These are phyloP conservation scores for Acanthamoeba royreba DNA, from an alignment of 208 protist genomes.

Conservation along the genomic window DNA sequence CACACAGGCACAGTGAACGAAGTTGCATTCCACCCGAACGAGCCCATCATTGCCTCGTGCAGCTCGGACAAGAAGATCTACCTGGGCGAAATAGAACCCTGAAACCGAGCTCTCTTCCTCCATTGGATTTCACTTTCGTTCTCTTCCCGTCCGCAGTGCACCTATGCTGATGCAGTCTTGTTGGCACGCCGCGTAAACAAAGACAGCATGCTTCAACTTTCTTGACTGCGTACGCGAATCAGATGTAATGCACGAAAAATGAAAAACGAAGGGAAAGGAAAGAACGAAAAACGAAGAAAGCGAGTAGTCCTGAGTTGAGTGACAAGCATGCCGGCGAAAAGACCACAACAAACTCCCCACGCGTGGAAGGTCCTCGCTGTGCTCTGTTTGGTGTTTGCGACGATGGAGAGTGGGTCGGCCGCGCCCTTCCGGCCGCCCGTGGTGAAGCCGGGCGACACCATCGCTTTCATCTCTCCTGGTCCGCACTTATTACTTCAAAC, in stretches of 20 bases:
- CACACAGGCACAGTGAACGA: conserved; percentile 67
- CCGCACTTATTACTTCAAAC: too few relatives aligned
- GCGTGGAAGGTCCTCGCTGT: too few relatives aligned
- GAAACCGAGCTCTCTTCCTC: too few relatives aligned
- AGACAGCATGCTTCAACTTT: too few relatives aligned
- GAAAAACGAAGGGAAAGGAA: too few relatives aligned
- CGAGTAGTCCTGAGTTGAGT: too few relatives aligned
- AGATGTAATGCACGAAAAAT: not conserved
- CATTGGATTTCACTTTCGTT: not conserved
- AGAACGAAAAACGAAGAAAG: too few relatives aligned
- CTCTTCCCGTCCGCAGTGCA: not conserved
- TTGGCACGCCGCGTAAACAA: too few relatives aligned
- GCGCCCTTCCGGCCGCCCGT: not conserved
- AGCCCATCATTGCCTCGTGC: conserved; percentile 75
- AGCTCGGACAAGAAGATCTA: conserved; percentile 71
- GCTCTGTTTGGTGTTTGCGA: not conserved
- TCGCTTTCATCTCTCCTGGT: conserved; percentile 32
- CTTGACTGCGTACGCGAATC: not conserved
- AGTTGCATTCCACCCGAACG: conserved; percentile 73
- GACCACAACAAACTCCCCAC: too few relatives aligned
- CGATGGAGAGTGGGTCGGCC: not conserved
- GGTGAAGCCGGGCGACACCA: not conserved
- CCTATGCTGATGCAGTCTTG: not conserved
- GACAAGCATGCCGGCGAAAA: too few relatives aligned
- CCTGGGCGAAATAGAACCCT: conserved; percentile 72